Percentiles rank a stretch among this genome's conserved stretches.
Evolutionary conservation across 306 rosid species (phyloP).

Genomic region (Fragaria vesca): DNA sequence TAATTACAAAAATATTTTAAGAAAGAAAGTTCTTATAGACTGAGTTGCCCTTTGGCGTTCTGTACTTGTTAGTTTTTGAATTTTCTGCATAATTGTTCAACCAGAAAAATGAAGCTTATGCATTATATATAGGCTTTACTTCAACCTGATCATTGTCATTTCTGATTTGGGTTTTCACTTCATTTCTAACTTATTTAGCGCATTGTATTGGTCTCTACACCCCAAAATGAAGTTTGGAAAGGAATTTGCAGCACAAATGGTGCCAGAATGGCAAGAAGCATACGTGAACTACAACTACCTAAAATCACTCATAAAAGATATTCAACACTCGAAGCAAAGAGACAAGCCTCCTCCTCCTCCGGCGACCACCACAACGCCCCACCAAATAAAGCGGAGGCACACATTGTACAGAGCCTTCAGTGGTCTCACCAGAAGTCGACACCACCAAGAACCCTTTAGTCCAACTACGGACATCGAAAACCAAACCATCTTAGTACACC

Average conservation of each 20-base stretch:
- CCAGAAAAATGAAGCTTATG: not conserved
- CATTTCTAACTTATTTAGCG: not conserved
- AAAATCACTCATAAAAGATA: slow-evolving; percentile 49
- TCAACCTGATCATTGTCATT: not conserved
- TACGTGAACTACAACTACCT: slow-evolving; percentile 59
- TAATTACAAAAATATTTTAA: too few species aligned
- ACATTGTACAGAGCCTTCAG: slow-evolving; percentile 69
- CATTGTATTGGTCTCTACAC: not conserved
- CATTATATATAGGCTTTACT: not conserved
- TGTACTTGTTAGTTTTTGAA: not conserved
- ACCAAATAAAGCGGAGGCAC: slow-evolving; percentile 37
- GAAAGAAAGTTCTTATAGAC: not conserved
- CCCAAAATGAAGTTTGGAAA: slow-evolving; percentile 65
- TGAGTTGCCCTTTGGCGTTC: not conserved
- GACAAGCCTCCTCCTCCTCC: slow-evolving; percentile 19
- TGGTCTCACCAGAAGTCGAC: slow-evolving; percentile 49
- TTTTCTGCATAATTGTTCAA: not conserved
- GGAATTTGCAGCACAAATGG: slow-evolving; percentile 60
- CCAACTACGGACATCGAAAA: slow-evolving; percentile 48
- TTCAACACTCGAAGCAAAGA: slow-evolving; percentile 29
- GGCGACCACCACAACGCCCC: slow-evolving; percentile 15
- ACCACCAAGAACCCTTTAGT: not conserved
- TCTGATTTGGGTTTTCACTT: not conserved
- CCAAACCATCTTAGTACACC: slow-evolving; percentile 53
- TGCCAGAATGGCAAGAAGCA: slow-evolving; percentile 78